Base-by-base conservation (phyloP, 768 basidiomycete genomes). In the Lactarius vividus region DNA sequence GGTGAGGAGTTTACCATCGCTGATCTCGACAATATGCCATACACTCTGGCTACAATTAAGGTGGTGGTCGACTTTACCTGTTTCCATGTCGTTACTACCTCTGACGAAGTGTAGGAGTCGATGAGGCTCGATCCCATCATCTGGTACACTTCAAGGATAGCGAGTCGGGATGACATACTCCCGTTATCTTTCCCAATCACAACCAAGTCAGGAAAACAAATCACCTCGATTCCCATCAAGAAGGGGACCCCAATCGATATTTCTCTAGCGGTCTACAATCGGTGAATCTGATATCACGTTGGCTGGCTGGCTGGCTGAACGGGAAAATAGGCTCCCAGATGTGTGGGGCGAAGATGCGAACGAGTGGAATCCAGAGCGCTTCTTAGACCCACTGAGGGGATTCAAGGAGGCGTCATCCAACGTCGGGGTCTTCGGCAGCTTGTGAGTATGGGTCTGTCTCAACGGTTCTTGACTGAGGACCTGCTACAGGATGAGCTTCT, bases 261-360 rank as follows among this genome's bases (percentile, higher is more conserved):
- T 53, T 23, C 49, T 9, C 20, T 40, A 6, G 54, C 16, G 0
- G 42, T 9, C 4, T 65, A 65, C 37, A 65, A 65, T 33, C n/a
- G 64, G 64, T 59, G 16, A 35, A 57, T 20, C 23, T 31, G 26
- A 28, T 39, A 18, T 18, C 49, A 2, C 52, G 9, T 18, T 28
- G 13, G 2, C n/a, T 57, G 5, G 23, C 26, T 15, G 42, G 15
- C n/a, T n/a, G 1, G 35, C 15, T 11, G 18, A 15, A 33, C 3
- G 9, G 35, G 4, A n/a, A 16, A 7, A 9, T n/a, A 65, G 64
- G 2, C 37, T 60, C 13, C 49, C 46, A 15, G 52, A 44, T 18
- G 49, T 61, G 28, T 65, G 64, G 64, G 64, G 64, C n/a, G 29
- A 29, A 18, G 59, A 65, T 39, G 64, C 64, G 20, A 11, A 65